Percentiles rank a stretch among this genome's conserved stretches.
Conservation (phyloP, 805 yeast species). For the Lipomyces lipofer region DNA sequence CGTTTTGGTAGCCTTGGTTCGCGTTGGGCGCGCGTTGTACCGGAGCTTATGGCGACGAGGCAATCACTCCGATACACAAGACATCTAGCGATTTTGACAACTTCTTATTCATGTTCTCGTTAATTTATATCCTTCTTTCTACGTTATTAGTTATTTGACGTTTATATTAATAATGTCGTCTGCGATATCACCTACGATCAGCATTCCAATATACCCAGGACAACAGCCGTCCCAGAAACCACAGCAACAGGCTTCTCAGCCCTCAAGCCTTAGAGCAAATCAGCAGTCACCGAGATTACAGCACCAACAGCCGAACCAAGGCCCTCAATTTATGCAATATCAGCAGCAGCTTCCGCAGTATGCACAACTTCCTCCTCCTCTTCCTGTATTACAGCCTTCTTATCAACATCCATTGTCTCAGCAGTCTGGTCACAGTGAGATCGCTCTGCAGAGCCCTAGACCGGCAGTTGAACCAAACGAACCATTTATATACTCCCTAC, state of each 20-base stretch:
- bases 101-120: too few species aligned
- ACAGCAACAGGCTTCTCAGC: neutral
- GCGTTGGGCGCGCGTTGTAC: too few species aligned
- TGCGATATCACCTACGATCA: neutral
- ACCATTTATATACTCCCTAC: constrained; percentile 34
- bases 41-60: too few species aligned
- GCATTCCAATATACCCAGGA: neutral
- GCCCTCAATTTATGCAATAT: neutral
- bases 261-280: neutral
- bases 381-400: neutral
- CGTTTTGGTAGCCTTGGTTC: too few species aligned
- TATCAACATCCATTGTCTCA: neutral
- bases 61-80: too few species aligned
- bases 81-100: too few species aligned
- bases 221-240: constrained; percentile 3
- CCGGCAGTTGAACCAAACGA: constrained; percentile 14
- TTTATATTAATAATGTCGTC: too few species aligned
- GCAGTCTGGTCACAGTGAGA: neutral
- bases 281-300: constrained; percentile 4
- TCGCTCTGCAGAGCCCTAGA: neutral
- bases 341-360: constrained; percentile 9
- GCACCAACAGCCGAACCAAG: constrained; percentile 4
- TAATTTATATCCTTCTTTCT: too few species aligned
- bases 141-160: too few species aligned
- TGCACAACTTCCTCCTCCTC: constrained; percentile 9